These are phyloP conservation scores for Ziziphus jujuba DNA, from an alignment of 306 rosid species.

Conservation along the genomic window DNA sequence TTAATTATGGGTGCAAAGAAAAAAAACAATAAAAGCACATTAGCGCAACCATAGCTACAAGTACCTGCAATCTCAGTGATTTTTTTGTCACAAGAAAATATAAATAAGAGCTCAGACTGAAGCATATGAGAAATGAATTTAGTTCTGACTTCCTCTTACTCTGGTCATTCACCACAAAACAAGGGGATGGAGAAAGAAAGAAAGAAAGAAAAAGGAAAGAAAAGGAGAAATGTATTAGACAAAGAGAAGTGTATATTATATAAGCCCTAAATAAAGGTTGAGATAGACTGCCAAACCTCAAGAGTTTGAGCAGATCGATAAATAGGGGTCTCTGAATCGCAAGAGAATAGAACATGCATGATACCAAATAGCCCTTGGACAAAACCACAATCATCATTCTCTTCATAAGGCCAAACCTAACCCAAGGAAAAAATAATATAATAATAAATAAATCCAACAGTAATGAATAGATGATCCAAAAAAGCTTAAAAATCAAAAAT, in stretches of 20 bases:
- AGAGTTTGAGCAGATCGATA: constrained; percentile 45
- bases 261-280: not conserved
- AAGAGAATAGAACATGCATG: constrained; percentile 75
- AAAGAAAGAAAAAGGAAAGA: not conserved
- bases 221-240: not conserved
- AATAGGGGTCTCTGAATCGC: constrained; percentile 48
- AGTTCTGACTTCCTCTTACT: constrained; percentile 74
- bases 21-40: not conserved
- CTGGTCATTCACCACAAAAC: constrained; percentile 43
- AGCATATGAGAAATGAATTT: constrained; percentile 65
- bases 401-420: constrained; percentile 97
- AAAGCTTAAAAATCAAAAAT: not conserved
- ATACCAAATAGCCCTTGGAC: constrained; percentile 87
- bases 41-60: constrained; percentile 14
- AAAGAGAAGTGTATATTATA: not conserved
- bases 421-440: not conserved
- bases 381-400: constrained; percentile 75
- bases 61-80: constrained; percentile 84
- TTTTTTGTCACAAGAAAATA: constrained; percentile 85
- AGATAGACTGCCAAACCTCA: constrained; percentile 51
- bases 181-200: not conserved
- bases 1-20: not conserved
- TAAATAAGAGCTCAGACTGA: constrained; percentile 81
- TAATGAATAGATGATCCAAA: not conserved
- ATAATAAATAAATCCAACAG: too few relatives aligned